These are phyloP conservation scores for Myriosclerotinia curreyana DNA, from an alignment of 2,329 filamentous ascomycete species.

Conservation along the genomic window DNA sequence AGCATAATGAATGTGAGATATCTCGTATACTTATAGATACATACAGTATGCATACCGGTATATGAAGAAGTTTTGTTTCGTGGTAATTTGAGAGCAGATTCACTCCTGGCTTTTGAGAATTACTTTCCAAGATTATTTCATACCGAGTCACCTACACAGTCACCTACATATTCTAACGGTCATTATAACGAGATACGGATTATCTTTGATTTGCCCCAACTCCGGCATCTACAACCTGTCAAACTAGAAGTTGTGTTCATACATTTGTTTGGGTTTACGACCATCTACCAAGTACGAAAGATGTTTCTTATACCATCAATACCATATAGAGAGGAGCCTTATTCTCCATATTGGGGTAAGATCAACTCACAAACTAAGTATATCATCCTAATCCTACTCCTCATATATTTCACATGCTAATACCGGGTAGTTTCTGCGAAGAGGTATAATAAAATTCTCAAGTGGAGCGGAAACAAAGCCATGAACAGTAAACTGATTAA, in stretches of 20 bases:
- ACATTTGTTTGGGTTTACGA: background rate
- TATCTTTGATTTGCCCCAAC: background rate
- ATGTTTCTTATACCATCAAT: slow-evolving; percentile 24
- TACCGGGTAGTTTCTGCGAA: slow-evolving; percentile 36
- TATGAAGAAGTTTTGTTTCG: background rate
- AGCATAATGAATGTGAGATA: background rate
- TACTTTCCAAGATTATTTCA: no score
- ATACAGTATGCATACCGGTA: no score
- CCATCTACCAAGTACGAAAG: background rate
- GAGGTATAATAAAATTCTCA: slow-evolving; percentile 29
- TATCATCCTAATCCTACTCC: background rate
- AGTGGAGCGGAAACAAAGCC: background rate
- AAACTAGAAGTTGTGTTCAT: background rate
- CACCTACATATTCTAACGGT: background rate
- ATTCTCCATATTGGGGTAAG: slow-evolving; percentile 34
- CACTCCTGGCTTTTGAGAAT: background rate
- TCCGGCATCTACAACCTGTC: background rate
- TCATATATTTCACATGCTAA: background rate
- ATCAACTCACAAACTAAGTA: slow-evolving; percentile 31
- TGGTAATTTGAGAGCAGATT: background rate
- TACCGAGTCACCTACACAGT: no score
- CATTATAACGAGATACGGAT: background rate
- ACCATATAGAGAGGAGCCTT: slow-evolving; percentile 32
- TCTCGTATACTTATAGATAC: slow-evolving; percentile 3
- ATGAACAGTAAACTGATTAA: background rate